Evolutionary conservation across 306 rosid genomes (phyloP), one percentile per base, ranked within the genome.

Genomic region (Comarum palustre): DNA sequence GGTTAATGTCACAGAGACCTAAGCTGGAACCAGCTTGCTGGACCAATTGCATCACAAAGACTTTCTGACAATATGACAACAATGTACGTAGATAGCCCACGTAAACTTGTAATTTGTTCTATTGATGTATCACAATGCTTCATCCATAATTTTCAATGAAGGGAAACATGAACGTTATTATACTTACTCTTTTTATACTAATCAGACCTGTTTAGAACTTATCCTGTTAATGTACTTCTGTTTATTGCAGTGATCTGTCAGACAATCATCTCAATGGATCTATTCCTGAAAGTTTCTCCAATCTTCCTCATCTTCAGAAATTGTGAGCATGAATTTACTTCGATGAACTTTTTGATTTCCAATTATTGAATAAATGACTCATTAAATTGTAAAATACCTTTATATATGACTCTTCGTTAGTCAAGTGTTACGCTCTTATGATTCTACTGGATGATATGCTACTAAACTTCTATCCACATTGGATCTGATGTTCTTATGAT

Each of bases 31-130:
- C 82, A 45, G 34, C 82, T 93, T 50, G 75, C 73, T 42, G 98
- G 98, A 76, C 59, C 75, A 73, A 73, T 89, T 66, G 95, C 97
- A 8, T 24, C 86, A 27, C 73, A 39, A 6, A 81, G 85, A 63
- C 96, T 91, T 68, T 72, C 98, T 69, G 54, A 68, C 73, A 75
- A 85, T 22, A 73, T 94, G 79, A 94, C 96, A 29, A 88, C 97
- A 50, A 77, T 94, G 98, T 94, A 88, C 10, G 95, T 51, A 20
- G 39, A 46, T 80, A 75, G 60, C 64, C 51, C 0, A 3, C 8
- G 43, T 45, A 19, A 74, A 57, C 66, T 72, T 42, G 14, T 60
- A 27, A 32, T 17, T 59, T 75, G 29, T 66, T 22, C n/a, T 45
- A 1, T 72, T 24, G 29, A 24, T 41, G 52, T 32, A 51, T 71